These are phyloP conservation scores for Hondaea fermentalgiana DNA, from an alignment of 108 stramenopile species.

Conservation along the genomic window DNA sequence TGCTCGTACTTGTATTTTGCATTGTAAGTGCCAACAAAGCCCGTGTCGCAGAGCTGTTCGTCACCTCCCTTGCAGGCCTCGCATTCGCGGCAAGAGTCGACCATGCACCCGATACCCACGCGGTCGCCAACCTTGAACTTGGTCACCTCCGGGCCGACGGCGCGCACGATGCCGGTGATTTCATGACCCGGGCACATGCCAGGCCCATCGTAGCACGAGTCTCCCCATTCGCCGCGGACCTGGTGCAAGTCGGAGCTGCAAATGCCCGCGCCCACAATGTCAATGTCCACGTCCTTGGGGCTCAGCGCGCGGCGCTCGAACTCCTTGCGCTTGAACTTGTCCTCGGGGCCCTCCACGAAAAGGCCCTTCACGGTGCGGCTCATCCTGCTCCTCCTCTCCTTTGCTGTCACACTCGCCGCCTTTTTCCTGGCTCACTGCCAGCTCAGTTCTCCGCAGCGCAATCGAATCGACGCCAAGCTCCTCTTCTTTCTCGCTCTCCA, in stretches of 20 bases:
- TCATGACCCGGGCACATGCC: slow-evolving; percentile 42
- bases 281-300: slow-evolving; percentile 4
- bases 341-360: background rate
- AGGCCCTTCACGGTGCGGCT: background rate
- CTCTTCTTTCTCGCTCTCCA: too few species aligned
- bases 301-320: background rate
- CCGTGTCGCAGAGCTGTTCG: slow-evolving; percentile 42
- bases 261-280: slow-evolving; percentile 30
- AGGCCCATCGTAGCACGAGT: background rate
- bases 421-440: background rate
- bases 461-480: too few species aligned
- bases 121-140: slow-evolving; percentile 57
- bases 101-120: slow-evolving; percentile 60
- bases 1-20: slow-evolving; percentile 16
- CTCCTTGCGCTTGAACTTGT: background rate
- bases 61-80: slow-evolving; percentile 41
- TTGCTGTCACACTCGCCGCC: background rate
- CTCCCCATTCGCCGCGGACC: slow-evolving; percentile 27
- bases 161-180: slow-evolving; percentile 39
- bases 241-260: slow-evolving; percentile 53
- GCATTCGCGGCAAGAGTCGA: slow-evolving; percentile 51
- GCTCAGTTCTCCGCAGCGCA: too few species aligned
- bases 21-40: slow-evolving; percentile 27
- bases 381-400: background rate
- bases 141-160: slow-evolving; percentile 45